Evolutionary conservation across 2,329 filamentous ascomycete species (phyloP).

Genomic region (Botryotinia calthae): DNA sequence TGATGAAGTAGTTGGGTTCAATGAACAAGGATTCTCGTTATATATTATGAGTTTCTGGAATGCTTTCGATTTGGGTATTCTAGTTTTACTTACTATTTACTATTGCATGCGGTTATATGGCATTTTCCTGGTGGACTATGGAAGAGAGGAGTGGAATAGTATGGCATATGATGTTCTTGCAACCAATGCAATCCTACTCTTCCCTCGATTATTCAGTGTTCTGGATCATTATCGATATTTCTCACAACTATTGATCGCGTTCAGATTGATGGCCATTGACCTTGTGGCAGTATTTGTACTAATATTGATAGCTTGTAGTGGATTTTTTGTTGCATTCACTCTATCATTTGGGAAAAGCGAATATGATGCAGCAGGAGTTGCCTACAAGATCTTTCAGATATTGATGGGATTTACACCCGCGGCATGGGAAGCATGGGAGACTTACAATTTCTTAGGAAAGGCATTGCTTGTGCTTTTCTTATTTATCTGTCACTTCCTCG

Average conservation of each 20-base stretch:
- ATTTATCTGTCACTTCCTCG: slow-evolving; percentile 91
- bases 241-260: slow-evolving; percentile 89
- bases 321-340: slow-evolving; percentile 93
- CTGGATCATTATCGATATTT: slow-evolving; percentile 96
- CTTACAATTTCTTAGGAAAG: slow-evolving; percentile 77
- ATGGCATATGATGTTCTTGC: slow-evolving; percentile 94
- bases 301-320: slow-evolving; percentile 84
- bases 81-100: slow-evolving; percentile 81
- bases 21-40: slow-evolving; percentile 91
- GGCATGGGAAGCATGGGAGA: slow-evolving; percentile 80
- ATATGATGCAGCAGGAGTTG: slow-evolving; percentile 70
- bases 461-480: slow-evolving; percentile 76
- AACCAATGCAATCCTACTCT: slow-evolving; percentile 82
- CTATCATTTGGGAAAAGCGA: slow-evolving; percentile 70
- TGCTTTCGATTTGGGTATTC: slow-evolving; percentile 86
- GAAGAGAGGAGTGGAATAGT: slow-evolving; percentile 67
- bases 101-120: slow-evolving; percentile 88
- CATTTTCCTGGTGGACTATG: slow-evolving; percentile 73
- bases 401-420: slow-evolving; percentile 95
- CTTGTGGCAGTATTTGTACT: slow-evolving; percentile 80
- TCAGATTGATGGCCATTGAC: slow-evolving; percentile 90
- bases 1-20: slow-evolving; percentile 93
- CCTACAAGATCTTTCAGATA: slow-evolving; percentile 89
- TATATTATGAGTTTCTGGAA: slow-evolving; percentile 99
- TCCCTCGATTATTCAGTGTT: slow-evolving; percentile 88